These are phyloP conservation scores for Monilinia laxa DNA, from an alignment of 2,329 filamentous ascomycete genomes.

Conservation along the genomic window DNA sequence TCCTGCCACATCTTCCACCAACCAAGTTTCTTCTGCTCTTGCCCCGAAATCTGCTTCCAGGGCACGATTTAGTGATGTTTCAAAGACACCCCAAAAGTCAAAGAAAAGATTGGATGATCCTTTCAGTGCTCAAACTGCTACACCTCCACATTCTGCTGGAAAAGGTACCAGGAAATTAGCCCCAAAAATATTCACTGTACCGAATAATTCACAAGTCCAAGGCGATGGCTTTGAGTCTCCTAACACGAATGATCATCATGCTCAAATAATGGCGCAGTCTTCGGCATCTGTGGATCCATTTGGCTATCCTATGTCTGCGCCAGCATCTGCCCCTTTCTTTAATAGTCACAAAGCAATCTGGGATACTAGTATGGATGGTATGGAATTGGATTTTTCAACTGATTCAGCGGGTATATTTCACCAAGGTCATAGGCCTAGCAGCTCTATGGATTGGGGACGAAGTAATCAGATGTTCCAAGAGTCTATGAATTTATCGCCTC, in stretches of 20 bases:
- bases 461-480: conserved; percentile 57
- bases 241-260: conserved; percentile 39
- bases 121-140: conserved; percentile 51
- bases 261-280: conserved; percentile 51
- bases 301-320: conserved; percentile 59
- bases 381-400: conserved; percentile 59
- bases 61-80: conserved; percentile 36
- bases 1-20: conserved; percentile 53
- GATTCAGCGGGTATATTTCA: conserved; percentile 40
- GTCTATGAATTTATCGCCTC: conserved; percentile 34
- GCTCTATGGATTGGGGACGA: conserved; percentile 58
- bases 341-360: conserved; percentile 51
- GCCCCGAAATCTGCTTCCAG: conserved; percentile 40
- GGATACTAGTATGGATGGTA: conserved; percentile 52
- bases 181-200: conserved; percentile 42
- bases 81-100: conserved; percentile 45
- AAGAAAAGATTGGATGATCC: conserved; percentile 41
- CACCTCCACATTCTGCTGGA: conserved; percentile 56
- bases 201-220: conserved; percentile 36
- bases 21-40: conserved; percentile 59
- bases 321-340: conserved; percentile 50
- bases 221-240: conserved; percentile 36
- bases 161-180: conserved; percentile 57
- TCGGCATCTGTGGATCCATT: conserved; percentile 57
- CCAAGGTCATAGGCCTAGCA: conserved; percentile 48